phyloP scores from a whole-genome alignment of 371 early-diverging fungal genomes.

The Globomyces sp. region DNA sequence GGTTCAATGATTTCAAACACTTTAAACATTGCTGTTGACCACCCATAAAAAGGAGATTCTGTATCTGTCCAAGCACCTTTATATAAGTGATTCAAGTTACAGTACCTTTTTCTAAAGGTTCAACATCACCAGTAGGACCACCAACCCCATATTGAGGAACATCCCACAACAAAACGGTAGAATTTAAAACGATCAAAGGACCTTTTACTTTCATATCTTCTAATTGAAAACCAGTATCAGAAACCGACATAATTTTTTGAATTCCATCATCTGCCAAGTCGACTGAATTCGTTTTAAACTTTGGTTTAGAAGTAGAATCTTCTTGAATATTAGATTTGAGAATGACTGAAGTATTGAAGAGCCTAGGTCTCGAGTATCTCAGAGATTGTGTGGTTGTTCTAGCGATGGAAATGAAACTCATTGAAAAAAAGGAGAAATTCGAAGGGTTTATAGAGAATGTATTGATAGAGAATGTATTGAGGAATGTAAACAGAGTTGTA shows the following conservation, averaged over 20 bases:
- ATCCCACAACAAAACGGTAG: constrained; percentile 44
- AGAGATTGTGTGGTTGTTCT: too few relatives aligned
- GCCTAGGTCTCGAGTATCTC: too few relatives aligned
- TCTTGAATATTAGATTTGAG: too few relatives aligned
- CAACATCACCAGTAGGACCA: constrained; percentile 13
- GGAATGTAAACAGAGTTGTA: too few relatives aligned
- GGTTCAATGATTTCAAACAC: constrained; percentile 41
- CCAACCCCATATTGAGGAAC: constrained; percentile 48
- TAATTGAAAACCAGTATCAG: constrained; percentile 30
- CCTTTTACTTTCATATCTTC: constrained; percentile 28
- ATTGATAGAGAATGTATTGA: too few relatives aligned
- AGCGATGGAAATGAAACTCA: too few relatives aligned
- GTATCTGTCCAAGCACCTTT: constrained; percentile 22
- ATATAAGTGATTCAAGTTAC: not conserved
- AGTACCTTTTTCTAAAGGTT: constrained; percentile 1
- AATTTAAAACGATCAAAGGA: constrained; percentile 29
- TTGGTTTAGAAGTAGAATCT: too few relatives aligned
- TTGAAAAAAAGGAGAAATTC: too few relatives aligned
- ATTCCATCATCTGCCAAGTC: too few relatives aligned
- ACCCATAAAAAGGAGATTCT: constrained; percentile 38
- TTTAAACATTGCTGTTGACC: constrained; percentile 36
- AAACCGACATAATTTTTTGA: not conserved
- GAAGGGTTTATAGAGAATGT: too few relatives aligned
- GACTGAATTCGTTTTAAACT: too few relatives aligned
- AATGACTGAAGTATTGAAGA: too few relatives aligned